Evolutionary conservation across 2,329 filamentous ascomycete species (phyloP).

Genomic region (Pestalotiopsis sp.): DNA sequence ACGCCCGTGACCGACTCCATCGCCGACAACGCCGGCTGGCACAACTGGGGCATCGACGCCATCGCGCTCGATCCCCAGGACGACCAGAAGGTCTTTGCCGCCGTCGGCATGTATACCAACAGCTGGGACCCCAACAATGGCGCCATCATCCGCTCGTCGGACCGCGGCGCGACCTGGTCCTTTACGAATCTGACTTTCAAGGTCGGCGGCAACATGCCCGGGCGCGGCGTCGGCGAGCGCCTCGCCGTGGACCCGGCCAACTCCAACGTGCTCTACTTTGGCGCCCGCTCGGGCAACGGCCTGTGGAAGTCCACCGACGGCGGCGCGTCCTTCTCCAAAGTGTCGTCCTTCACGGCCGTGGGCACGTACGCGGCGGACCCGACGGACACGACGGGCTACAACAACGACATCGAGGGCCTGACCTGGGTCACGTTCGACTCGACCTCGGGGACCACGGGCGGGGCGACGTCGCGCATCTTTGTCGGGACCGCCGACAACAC

Average conservation of each 20-base stretch:
- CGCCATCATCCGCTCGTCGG: slow-evolving; percentile 55
- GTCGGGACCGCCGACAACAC: slow-evolving; percentile 57
- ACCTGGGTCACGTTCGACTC: slow-evolving; percentile 59
- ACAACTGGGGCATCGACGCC: slow-evolving; percentile 60
- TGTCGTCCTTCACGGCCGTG: slow-evolving; percentile 52
- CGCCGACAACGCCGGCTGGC: slow-evolving; percentile 48
- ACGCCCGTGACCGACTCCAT: slow-evolving; percentile 54
- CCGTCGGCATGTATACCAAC: slow-evolving; percentile 63
- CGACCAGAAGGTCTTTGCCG: slow-evolving; percentile 53
- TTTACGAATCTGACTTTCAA: slow-evolving; percentile 57
- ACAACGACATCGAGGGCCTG: slow-evolving; percentile 50
- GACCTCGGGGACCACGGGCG: slow-evolving; percentile 46
- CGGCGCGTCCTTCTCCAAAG: slow-evolving; percentile 56
- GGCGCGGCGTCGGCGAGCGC: slow-evolving; percentile 61
- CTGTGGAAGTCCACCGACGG: slow-evolving; percentile 61
- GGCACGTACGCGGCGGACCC: slow-evolving; percentile 52
- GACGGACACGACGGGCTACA: slow-evolving; percentile 45
- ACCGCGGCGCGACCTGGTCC: slow-evolving; percentile 56
- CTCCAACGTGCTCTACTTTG: slow-evolving; percentile 60
- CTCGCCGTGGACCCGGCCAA: slow-evolving; percentile 61
- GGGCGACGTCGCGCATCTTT: slow-evolving; percentile 59
- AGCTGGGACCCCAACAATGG: slow-evolving; percentile 59
- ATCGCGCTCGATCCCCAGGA: slow-evolving; percentile 59
- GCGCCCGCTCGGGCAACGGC: slow-evolving; percentile 60
- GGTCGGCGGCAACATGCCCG: slow-evolving; percentile 65